A percentile compares a stretch with the other conserved stretches of the same genome.
phyloP scores from a whole-genome alignment of 2,329 filamentous ascomycete genomes.

The Exophiala spinifera region DNA sequence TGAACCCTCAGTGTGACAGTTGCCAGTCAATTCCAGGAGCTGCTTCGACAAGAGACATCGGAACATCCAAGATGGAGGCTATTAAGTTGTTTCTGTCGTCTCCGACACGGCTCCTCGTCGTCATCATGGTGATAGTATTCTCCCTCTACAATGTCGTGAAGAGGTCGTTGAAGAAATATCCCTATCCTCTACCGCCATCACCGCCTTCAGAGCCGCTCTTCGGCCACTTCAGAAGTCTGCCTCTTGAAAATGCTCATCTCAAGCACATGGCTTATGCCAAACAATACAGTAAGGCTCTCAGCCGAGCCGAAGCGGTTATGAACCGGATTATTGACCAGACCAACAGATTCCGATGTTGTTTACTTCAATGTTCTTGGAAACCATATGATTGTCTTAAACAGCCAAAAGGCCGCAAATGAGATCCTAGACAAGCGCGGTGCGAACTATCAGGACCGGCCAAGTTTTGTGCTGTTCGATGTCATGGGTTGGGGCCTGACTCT shows the following conservation, averaged over 20 bases:
- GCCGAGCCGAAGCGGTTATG: too few relatives aligned
- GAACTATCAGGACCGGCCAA: slow-evolving; percentile 38
- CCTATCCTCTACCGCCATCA: slow-evolving; percentile 3
- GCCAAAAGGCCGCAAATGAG: slow-evolving; percentile 46
- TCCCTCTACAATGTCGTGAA: too few relatives aligned
- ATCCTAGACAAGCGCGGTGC: slow-evolving; percentile 44
- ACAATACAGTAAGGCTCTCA: slow-evolving; percentile 1
- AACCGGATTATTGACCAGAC: neutral
- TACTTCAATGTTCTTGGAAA: slow-evolving; percentile 33
- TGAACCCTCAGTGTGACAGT: too few relatives aligned
- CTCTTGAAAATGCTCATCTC: slow-evolving; percentile 5
- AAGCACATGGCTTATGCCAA: slow-evolving; percentile 6
- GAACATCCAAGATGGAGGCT: too few relatives aligned
- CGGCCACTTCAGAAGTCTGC: slow-evolving; percentile 6
- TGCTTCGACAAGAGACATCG: neutral
- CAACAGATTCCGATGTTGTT: slow-evolving; percentile 7
- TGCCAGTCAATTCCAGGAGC: too few relatives aligned
- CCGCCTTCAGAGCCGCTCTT: slow-evolving; percentile 7
- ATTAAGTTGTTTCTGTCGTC: neutral
- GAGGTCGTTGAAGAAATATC: too few relatives aligned
- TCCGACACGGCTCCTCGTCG: too few relatives aligned
- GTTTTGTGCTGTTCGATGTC: slow-evolving; percentile 27
- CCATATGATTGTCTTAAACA: slow-evolving; percentile 38
- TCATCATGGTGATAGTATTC: neutral
- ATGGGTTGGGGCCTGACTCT: slow-evolving; percentile 38